phyloP scores from a whole-genome alignment of 768 basidiomycete species.

The Megacollybia marginata region DNA sequence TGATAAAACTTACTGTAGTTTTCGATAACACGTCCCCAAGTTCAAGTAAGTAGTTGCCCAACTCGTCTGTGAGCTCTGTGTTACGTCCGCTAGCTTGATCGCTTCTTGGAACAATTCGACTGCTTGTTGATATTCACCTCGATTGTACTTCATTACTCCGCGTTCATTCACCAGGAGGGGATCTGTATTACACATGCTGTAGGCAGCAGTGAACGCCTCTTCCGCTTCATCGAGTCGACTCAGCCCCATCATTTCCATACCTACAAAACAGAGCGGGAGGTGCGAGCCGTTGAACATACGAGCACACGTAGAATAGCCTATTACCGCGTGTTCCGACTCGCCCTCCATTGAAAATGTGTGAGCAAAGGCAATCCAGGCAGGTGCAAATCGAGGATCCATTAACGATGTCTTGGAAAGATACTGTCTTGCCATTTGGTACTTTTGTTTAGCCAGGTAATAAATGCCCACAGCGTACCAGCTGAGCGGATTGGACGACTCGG shows the following conservation, averaged over 20 bases:
- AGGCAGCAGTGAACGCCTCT: conserved; percentile 81
- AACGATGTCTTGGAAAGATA: conserved; percentile 97
- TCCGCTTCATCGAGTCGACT: conserved; percentile 77
- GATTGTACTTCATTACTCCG: conserved; percentile 88
- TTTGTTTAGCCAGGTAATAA: conserved; percentile 84
- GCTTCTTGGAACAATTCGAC: conserved; percentile 65
- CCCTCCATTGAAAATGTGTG: conserved; percentile 97
- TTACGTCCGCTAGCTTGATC: conserved; percentile 74
- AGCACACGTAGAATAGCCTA: conserved; percentile 95
- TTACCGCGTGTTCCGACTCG: conserved; percentile 97
- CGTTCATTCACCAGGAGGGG: conserved; percentile 88
- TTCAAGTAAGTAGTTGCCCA: conserved; percentile 93
- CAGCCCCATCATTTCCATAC: conserved; percentile 95
- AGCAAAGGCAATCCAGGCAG: conserved; percentile 96
- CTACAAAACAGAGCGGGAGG: conserved; percentile 89
- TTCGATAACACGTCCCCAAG: conserved; percentile 83
- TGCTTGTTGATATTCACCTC: conserved; percentile 68
- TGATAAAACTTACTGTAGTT: conserved; percentile 50
- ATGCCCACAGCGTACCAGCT: conserved; percentile 99
- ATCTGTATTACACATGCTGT: conserved; percentile 77
- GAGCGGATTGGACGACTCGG: conserved; percentile 85
- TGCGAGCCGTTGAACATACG: conserved; percentile 97
- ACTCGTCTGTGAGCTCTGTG: conserved; percentile 75
- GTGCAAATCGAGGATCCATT: conserved; percentile 93
- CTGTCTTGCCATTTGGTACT: conserved; percentile 87